A percentile compares a stretch with the other conserved stretches of the same genome.
Conservation (phyloP, 164 flowering plant species). For the Malania oleifera region DNA sequence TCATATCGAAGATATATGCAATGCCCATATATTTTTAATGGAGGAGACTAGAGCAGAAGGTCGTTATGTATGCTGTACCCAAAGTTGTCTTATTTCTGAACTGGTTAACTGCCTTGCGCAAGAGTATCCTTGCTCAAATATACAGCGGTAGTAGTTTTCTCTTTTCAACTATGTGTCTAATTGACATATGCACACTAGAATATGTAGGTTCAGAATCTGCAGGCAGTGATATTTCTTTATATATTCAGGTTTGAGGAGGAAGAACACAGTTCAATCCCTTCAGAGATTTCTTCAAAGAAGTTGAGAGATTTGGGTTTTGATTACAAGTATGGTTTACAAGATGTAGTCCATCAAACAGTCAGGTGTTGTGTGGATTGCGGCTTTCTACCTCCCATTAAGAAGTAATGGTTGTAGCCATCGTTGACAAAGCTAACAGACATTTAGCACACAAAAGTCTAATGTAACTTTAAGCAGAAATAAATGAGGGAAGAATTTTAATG, state of each 20-base stretch:
- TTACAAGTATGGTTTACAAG: constrained; percentile 45
- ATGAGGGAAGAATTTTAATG: background rate
- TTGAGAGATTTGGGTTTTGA: constrained; percentile 54
- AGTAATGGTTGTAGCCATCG: background rate
- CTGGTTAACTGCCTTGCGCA: constrained; percentile 31
- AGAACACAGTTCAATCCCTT: constrained; percentile 25
- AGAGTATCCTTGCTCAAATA: constrained; percentile 28
- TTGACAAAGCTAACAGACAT: background rate
- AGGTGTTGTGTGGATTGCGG: constrained; percentile 37
- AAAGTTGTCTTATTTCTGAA: constrained; percentile 34
- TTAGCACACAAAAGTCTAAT: too few species aligned
- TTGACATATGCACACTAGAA: too few species aligned
- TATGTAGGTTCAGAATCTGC: background rate
- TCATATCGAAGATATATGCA: constrained; percentile 71
- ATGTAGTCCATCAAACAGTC: constrained; percentile 40
- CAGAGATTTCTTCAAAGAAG: constrained; percentile 55
- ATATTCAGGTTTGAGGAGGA: constrained; percentile 28
- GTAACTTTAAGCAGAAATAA: background rate
- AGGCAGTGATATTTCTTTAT: background rate
- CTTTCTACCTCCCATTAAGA: constrained; percentile 25
- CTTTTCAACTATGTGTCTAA: background rate
- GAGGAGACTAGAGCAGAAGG: constrained; percentile 55
- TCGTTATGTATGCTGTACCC: constrained; percentile 52
- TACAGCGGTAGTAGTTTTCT: constrained; percentile 28
- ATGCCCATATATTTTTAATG: constrained; percentile 74